Base-by-base conservation (phyloP, 768 basidiomycete species). In the Roridomyces roridus region DNA sequence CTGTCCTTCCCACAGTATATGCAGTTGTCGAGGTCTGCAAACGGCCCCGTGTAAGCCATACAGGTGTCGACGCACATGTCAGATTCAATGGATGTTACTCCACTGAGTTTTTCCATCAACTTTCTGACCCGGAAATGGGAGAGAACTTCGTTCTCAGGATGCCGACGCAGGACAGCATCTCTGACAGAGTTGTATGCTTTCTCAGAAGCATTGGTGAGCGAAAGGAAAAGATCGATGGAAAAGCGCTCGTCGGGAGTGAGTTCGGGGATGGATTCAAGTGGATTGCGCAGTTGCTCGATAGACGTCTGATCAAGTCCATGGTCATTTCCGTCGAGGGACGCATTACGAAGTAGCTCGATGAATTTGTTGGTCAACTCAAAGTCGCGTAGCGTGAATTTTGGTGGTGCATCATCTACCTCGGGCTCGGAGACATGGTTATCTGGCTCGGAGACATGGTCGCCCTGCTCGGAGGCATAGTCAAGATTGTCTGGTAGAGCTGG, bases 41-140 rank as follows among this genome's bases (percentile, higher is more conserved):
- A 77, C 0, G 75, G 76, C 0, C 80, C 76, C 1, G 73, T 77
- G 49, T 68, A 82, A 1, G 73, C 75, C 18, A 70, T 28, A 54
- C 81, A 83, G 0, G 71, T 69, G 7, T 79, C 71, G 0, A 68
- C 56, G 37, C 80, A 83, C 77, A 82, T 82, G 51, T 81, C 70
- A 6, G 71, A 46, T 0, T 46, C 9, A 1, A 81, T 44, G 0
- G 74, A 55, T 10, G 70, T 55, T 8, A 83, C 63, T 0, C 81
- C 75, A 28, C 61, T 78, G 18, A 73, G 49, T 1, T 68, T 52
- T 1, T 59, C 51, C 8, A 78, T 57, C 1, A 58, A 47, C 11
- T 63, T 65, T 40, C 73, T 72, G 29, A 72, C 65, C 15, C 34
- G 39, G 26, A 77, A 48, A 46, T 72, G 67, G 1, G 73, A 72